These are phyloP conservation scores for Talaromyces verruculosus DNA, from an alignment of 2,329 filamentous ascomycete species.

Conservation along the genomic window DNA sequence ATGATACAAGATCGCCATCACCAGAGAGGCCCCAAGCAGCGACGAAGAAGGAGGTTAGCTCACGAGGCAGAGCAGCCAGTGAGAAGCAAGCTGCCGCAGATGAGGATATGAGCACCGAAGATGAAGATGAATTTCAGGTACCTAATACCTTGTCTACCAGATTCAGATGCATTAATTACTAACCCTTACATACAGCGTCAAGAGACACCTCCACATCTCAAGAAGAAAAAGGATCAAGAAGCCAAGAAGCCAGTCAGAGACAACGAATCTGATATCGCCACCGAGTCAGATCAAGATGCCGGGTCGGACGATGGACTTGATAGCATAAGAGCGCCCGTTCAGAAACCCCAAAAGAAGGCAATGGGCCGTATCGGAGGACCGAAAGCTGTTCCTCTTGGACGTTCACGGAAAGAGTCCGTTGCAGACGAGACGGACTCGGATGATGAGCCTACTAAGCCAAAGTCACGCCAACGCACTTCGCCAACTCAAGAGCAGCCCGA, in stretches of 20 bases:
- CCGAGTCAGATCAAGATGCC: slow-evolving; percentile 13
- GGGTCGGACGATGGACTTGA: slow-evolving; percentile 8
- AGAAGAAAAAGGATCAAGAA: slow-evolving; percentile 18
- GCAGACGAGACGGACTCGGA: slow-evolving; percentile 22
- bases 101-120: slow-evolving; percentile 29
- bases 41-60: neutral
- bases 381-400: slow-evolving; percentile 3
- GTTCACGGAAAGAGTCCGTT: slow-evolving; percentile 7
- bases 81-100: neutral
- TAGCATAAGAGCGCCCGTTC: neutral
- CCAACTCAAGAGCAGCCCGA: neutral
- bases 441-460: slow-evolving; percentile 6
- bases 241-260: neutral
- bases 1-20: neutral
- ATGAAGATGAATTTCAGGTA: slow-evolving; percentile 42
- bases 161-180: slow-evolving; percentile 1
- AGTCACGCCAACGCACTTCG: neutral
- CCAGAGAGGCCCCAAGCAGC: neutral
- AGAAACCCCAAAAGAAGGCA: slow-evolving; percentile 20
- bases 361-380: slow-evolving; percentile 24
- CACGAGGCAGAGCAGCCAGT: neutral
- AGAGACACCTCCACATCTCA: slow-evolving; percentile 37
- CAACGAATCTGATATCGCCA: slow-evolving; percentile 2
- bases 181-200: slow-evolving; percentile 32
- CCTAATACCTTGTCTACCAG: slow-evolving; percentile 6